A percentile compares a stretch with the other conserved stretches of the same genome.
Evolutionary conservation across 768 basidiomycete species (phyloP).

Genomic region (Rhodotorula diobovata): DNA sequence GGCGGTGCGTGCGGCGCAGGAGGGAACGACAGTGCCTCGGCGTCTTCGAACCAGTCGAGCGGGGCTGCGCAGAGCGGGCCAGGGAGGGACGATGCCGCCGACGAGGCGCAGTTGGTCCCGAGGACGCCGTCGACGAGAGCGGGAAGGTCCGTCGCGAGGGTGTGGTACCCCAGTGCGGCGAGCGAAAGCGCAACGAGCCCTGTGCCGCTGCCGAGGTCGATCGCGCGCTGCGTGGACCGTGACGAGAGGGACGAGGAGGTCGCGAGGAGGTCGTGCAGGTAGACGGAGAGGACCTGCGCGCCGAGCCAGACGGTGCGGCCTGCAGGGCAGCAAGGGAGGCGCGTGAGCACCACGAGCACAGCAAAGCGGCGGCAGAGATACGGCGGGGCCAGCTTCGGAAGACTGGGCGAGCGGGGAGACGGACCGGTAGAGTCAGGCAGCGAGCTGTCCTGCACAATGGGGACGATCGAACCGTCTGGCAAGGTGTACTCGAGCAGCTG

Average conservation of each 20-base stretch:
- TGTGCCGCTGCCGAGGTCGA: slow-evolving; percentile 79
- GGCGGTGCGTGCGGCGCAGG: slow-evolving; percentile 53
- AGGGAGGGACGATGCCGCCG: slow-evolving; percentile 45
- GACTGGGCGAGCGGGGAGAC: background rate
- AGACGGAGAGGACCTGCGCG: slow-evolving; percentile 30
- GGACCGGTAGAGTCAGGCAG: slow-evolving; percentile 24
- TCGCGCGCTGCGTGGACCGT: slow-evolving; percentile 46
- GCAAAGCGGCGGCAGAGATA: background rate
- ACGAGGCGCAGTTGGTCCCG: slow-evolving; percentile 58
- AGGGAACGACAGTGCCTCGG: slow-evolving; percentile 59
- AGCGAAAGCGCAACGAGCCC: slow-evolving; percentile 60
- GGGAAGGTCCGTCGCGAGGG: slow-evolving; percentile 69
- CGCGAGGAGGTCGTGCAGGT: slow-evolving; percentile 25
- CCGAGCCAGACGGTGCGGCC: slow-evolving; percentile 37
- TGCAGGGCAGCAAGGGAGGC: background rate
- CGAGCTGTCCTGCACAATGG: slow-evolving; percentile 9
- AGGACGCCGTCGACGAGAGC: slow-evolving; percentile 64
- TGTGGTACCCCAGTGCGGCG: slow-evolving; percentile 65
- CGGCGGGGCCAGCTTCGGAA: background rate
- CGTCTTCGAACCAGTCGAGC: slow-evolving; percentile 65
- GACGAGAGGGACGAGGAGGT: background rate
- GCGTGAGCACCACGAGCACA: background rate
- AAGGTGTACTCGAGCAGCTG: slow-evolving; percentile 7
- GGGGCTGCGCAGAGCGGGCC: slow-evolving; percentile 53
- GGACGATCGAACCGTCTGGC: background rate